Percentiles rank a stretch among this genome's conserved stretches.
These are phyloP conservation scores for Lentinus tigrinus DNA, from an alignment of 768 basidiomycete genomes.

Conservation along the genomic window DNA sequence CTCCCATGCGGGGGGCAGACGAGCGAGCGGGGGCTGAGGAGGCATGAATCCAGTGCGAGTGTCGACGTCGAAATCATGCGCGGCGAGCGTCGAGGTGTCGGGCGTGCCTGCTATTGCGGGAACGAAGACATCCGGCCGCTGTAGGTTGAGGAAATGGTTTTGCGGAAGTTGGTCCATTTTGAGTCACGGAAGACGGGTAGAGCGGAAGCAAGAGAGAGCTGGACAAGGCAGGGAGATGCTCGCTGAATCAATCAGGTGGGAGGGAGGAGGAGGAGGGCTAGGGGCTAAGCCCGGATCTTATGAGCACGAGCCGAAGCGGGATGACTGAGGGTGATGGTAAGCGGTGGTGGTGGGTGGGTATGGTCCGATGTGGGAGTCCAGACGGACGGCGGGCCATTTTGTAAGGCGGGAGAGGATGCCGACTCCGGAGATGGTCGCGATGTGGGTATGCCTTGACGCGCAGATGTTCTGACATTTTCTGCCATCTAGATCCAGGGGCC, in stretches of 20 bases:
- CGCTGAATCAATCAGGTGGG: not conserved
- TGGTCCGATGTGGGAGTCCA: not conserved
- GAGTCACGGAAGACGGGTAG: not conserved
- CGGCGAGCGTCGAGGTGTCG: slow-evolving; percentile 38
- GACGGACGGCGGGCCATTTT: not conserved
- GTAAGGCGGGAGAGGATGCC: not conserved
- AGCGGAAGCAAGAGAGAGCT: not conserved
- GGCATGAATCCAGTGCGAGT: slow-evolving; percentile 91
- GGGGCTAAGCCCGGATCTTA: not conserved
- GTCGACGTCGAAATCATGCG: slow-evolving; percentile 80
- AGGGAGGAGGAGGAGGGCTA: not conserved
- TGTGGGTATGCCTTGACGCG: slow-evolving; percentile 14
- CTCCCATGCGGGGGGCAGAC: slow-evolving; percentile 64
- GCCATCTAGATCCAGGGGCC: slow-evolving; percentile 11
- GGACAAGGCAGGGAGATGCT: not conserved
- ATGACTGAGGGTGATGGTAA: not conserved
- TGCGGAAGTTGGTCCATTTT: slow-evolving; percentile 20
- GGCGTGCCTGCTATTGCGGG: slow-evolving; percentile 28
- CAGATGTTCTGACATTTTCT: slow-evolving; percentile 9
- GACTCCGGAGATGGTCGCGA: slow-evolving; percentile 15
- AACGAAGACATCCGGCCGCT: slow-evolving; percentile 30
- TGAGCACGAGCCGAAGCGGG: not conserved
- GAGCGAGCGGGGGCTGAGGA: slow-evolving; percentile 62
- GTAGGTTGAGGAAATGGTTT: slow-evolving; percentile 35
- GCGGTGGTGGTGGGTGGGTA: not conserved